These are phyloP conservation scores for Cutaneotrichosporon daszewskae DNA, from an alignment of 1,284 basidiomycete genomes.

Conservation along the genomic window DNA sequence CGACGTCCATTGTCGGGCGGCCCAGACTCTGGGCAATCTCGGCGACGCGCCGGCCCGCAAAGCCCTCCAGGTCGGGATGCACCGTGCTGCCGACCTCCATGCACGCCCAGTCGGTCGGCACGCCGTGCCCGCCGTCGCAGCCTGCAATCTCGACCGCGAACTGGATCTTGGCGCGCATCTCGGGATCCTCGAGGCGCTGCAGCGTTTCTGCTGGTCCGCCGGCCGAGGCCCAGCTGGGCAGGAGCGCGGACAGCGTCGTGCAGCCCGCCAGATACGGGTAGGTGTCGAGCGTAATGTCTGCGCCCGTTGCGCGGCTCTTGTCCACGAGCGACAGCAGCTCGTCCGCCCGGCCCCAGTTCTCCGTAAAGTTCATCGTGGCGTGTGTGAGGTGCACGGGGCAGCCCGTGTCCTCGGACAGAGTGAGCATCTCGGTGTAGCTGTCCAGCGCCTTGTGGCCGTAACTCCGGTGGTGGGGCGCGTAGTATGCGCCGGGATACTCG, in stretches of 20 bases:
- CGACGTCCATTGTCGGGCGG: constrained; percentile 26
- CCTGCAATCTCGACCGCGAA: constrained; percentile 36
- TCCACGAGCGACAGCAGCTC: constrained; percentile 37
- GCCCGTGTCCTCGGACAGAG: constrained; percentile 29
- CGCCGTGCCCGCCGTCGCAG: constrained; percentile 45
- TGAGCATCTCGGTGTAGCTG: constrained; percentile 42
- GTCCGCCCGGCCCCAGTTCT: constrained; percentile 37
- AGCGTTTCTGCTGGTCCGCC: constrained; percentile 40
- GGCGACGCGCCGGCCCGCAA: constrained; percentile 22
- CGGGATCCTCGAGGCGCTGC: constrained; percentile 25
- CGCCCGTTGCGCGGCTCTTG: constrained; percentile 20
- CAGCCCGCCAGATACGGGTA: constrained; percentile 45
- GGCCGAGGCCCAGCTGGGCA: constrained; percentile 39
- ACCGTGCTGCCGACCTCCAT: constrained; percentile 33
- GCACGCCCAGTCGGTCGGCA: constrained; percentile 39
- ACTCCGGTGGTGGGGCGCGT: constrained; percentile 43
- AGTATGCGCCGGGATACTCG: constrained; percentile 35
- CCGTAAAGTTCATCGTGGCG: constrained; percentile 43
- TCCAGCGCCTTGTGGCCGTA: constrained; percentile 40
- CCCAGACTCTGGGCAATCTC: constrained; percentile 18
- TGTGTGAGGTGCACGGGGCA: constrained; percentile 44
- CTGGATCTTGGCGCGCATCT: constrained; percentile 32
- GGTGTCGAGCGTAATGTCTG: constrained; percentile 40
- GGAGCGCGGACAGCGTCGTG: constrained; percentile 40
- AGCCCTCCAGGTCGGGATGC: constrained; percentile 21